Conservation (phyloP, 495 filamentous ascomycete genomes). For the Mytilinidion resinicola region DNA sequence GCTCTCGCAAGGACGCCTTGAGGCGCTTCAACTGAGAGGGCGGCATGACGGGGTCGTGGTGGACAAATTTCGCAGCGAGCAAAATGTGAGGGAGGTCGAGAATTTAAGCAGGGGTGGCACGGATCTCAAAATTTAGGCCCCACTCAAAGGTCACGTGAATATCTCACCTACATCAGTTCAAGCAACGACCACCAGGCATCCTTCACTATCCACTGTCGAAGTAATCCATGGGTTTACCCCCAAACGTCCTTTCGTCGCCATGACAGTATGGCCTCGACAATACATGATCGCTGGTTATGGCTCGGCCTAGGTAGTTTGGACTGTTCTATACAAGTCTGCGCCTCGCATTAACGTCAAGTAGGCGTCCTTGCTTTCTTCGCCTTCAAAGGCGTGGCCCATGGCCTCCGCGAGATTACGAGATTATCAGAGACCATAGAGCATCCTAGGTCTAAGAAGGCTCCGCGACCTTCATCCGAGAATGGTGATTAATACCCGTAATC, state of each 20-base stretch:
- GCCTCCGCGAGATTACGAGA: constrained; percentile 22
- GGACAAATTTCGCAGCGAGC: too few relatives aligned
- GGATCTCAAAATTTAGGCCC: constrained; percentile 7
- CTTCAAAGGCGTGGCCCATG: constrained; percentile 22
- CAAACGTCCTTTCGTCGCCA: neutral
- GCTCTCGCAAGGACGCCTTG: constrained; percentile 78
- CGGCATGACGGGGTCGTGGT: constrained; percentile 52
- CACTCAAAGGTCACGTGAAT: neutral
- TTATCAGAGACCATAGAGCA: constrained; percentile 22
- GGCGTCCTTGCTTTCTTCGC: constrained; percentile 31
- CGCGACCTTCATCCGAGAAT: neutral
- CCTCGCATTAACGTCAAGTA: neutral
- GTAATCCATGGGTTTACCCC: neutral
- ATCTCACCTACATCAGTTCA: neutral
- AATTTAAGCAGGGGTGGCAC: too few relatives aligned
- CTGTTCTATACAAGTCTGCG: neutral
- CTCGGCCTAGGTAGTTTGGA: constrained; percentile 28
- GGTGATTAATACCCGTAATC: neutral
- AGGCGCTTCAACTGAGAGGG: constrained; percentile 95
- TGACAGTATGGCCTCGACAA: constrained; percentile 25
- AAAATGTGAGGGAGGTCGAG: too few relatives aligned
- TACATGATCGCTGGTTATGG: constrained; percentile 38
- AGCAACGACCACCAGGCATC: neutral
- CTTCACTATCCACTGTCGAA: constrained; percentile 1
- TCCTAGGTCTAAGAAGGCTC: neutral